phyloP scores from a whole-genome alignment of 257 asterid species.

The Ilex aquifolium region DNA sequence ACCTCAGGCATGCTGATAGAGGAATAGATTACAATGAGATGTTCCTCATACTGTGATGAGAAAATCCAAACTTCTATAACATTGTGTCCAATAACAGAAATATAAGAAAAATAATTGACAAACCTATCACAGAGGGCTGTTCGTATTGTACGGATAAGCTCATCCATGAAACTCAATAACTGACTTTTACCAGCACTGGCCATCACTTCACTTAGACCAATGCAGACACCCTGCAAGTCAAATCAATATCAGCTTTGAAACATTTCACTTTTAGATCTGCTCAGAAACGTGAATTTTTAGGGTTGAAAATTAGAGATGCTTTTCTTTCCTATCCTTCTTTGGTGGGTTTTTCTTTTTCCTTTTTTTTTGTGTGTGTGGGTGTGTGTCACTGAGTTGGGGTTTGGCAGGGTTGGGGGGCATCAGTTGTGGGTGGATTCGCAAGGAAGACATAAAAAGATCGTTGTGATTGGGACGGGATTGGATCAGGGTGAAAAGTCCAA shows the following conservation, averaged over 20 bases:
- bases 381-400: no score
- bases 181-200: conserved; percentile 94
- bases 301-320: no score
- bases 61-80: background rate
- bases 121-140: conserved; percentile 97
- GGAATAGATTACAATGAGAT: conserved; percentile 11
- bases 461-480: no score
- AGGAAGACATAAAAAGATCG: no score
- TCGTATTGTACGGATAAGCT: conserved; percentile 89
- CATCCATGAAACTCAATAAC: conserved; percentile 79
- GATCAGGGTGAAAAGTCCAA: no score
- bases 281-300: no score
- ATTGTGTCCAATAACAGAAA: background rate
- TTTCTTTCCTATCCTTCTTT: no score
- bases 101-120: conserved; percentile 9
- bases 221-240: conserved; percentile 84
- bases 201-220: conserved; percentile 98
- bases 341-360: no score
- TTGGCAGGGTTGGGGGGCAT: no score
- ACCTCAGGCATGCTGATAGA: conserved; percentile 64
- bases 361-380: no score
- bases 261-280: no score
- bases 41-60: background rate
- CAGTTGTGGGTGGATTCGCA: no score
- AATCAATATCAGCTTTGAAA: conserved; percentile 7